Base-by-base conservation (phyloP, 192 early-diverging fungal genomes). In the Coemansia sp. region DNA sequence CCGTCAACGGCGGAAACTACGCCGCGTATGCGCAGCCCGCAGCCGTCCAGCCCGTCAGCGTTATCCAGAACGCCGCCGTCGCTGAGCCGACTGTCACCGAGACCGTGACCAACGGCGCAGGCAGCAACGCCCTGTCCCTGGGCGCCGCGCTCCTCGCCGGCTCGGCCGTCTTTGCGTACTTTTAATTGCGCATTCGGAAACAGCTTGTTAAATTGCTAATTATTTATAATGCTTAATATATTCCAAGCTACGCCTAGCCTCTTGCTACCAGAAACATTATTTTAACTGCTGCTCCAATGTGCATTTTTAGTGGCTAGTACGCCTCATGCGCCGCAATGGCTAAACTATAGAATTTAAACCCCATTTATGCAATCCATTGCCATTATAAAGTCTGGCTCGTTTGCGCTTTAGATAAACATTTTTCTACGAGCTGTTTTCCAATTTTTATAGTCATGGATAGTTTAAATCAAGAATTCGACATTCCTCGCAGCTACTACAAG, bases 61-160 rank as follows among this genome's bases (percentile, higher is more conserved):
- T 81, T 22, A 69, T 81, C 14, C 72, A 75, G 64, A 75, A 75
- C 53, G 75, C 75, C 0, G 78, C 62, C 7, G 19, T 32, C 8
- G 65, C 49, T 1, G 72, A 80, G 53, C 60, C 67, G 62, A 75
- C 73, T 23, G 72, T 74, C 37, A 81, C 78, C 15, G 59, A 64
- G 35, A 81, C 78, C 32, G 52, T 58, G 10, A 72, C 60, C 25
- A 72, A 62, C 57, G 78, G 78, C 11, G 78, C 78, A 1, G 43
- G 41, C 14, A 69, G 63, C 78, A 81, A 64, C 45, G 62, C 57
- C 45, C 11, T 74, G 41, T 74, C 72, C 7, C 50, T 74, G 51
- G 66, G 72, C 15, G 65, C 72, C 1, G 72, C 38, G 27, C 58
- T 67, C 39, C 45, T 73, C 19, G 61, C 65, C 9, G 72, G 72